Conservation (phyloP, 805 yeast species). For the Candida mattraensis region DNA sequence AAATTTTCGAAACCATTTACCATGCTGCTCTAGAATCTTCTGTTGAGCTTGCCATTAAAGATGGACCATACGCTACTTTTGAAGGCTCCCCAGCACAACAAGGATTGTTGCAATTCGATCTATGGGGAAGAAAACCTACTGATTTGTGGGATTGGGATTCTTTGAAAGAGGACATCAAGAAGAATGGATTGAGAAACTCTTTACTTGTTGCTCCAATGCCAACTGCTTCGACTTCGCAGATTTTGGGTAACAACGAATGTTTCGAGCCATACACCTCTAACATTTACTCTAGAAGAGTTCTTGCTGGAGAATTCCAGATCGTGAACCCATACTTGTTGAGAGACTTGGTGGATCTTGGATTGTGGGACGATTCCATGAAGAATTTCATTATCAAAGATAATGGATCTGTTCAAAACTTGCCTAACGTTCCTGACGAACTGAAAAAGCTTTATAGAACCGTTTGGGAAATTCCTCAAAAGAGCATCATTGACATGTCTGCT, state of each 20-base stretch:
- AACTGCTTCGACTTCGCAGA: slow-evolving; percentile 65
- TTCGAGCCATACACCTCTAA: slow-evolving; percentile 65
- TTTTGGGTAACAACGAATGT: slow-evolving; percentile 61
- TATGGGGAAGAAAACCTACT: slow-evolving; percentile 60
- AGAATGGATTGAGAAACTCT: slow-evolving; percentile 57
- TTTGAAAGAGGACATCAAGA: slow-evolving; percentile 48
- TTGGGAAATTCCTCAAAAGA: slow-evolving; percentile 62
- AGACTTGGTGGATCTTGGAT: slow-evolving; percentile 57
- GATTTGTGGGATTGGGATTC: slow-evolving; percentile 59
- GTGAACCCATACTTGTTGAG: slow-evolving; percentile 58
- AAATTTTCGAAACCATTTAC: slow-evolving; percentile 61
- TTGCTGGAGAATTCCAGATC: slow-evolving; percentile 64
- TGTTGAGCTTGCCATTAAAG: slow-evolving; percentile 49
- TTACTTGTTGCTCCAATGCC: slow-evolving; percentile 67
- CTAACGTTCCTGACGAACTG: slow-evolving; percentile 53
- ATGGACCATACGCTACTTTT: slow-evolving; percentile 51
- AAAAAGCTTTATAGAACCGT: slow-evolving; percentile 58
- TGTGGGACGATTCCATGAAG: slow-evolving; percentile 60
- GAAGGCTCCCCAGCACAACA: slow-evolving; percentile 61
- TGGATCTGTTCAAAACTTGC: slow-evolving; percentile 57
- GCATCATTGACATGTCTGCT: slow-evolving; percentile 63
- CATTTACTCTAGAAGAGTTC: slow-evolving; percentile 61
- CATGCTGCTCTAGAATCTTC: slow-evolving; percentile 61
- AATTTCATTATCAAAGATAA: slow-evolving; percentile 54
- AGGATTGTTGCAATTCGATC: slow-evolving; percentile 56